A percentile compares a stretch with the other conserved stretches of the same genome.
These are phyloP conservation scores for Acacia melanoxylon DNA, from an alignment of 306 rosid genomes.

Conservation along the genomic window DNA sequence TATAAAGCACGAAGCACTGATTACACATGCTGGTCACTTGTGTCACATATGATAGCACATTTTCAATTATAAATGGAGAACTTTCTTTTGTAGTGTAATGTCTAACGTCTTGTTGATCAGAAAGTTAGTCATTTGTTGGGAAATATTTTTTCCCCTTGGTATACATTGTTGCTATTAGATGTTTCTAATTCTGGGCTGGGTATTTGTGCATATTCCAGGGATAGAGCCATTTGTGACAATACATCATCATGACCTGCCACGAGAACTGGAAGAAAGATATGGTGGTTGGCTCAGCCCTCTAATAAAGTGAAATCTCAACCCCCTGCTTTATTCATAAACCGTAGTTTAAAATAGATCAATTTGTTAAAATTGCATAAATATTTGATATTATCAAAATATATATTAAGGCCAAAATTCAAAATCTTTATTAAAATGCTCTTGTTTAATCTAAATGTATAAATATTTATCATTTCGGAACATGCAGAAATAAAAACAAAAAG, in stretches of 20 bases:
- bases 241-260: conserved; percentile 57
- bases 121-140: neutral
- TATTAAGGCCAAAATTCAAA: too few species aligned
- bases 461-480: neutral
- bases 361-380: neutral
- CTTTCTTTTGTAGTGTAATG: neutral
- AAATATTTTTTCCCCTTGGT: neutral
- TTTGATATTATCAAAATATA: neutral
- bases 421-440: too few species aligned
- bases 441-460: neutral
- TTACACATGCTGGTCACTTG: neutral
- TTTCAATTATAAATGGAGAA: neutral
- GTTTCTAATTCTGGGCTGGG: conserved; percentile 21
- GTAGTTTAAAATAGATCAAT: neutral
- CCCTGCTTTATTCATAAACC: neutral
- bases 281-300: conserved; percentile 60
- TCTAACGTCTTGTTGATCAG: neutral
- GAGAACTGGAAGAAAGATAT: conserved; percentile 54
- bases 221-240: conserved; percentile 61
- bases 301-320: conserved; percentile 45
- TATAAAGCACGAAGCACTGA: neutral
- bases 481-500: too few species aligned
- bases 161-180: neutral
- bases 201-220: conserved; percentile 41
- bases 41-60: neutral